phyloP scores from a whole-genome alignment of 2,329 filamentous ascomycete species.

The Nothopassalora personata region DNA sequence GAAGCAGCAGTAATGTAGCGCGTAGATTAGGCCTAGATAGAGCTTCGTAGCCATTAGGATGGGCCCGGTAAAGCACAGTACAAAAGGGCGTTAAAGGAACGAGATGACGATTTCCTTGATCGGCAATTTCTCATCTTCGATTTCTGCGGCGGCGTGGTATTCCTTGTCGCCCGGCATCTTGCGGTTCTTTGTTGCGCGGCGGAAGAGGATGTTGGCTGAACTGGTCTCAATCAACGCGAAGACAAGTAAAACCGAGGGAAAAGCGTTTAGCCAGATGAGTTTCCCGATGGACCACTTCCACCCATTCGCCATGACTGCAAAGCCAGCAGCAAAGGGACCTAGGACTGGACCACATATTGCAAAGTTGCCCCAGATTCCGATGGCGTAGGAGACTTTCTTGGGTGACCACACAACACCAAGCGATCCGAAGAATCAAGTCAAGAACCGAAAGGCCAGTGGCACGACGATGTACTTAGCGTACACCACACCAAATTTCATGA shows the following conservation, averaged over 20 bases:
- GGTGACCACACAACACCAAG: conserved; percentile 39
- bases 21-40: conserved; percentile 39
- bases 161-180: conserved; percentile 32
- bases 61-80: conserved; percentile 35
- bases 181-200: conserved; percentile 34
- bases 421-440: conserved; percentile 46
- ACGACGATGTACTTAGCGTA: conserved; percentile 47
- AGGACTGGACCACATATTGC: conserved; percentile 35
- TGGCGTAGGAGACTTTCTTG: conserved; percentile 32
- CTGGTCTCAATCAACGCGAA: conserved; percentile 36
- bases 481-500: conserved; percentile 44
- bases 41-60: conserved; percentile 36
- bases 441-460: conserved; percentile 47
- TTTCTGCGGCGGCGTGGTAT: conserved; percentile 35
- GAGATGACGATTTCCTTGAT: conserved; percentile 35
- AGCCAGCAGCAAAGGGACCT: conserved; percentile 38
- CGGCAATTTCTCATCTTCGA: conserved; percentile 31
- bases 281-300: conserved; percentile 29
- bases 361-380: conserved; percentile 35
- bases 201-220: conserved; percentile 35
- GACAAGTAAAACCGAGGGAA: conserved; percentile 31
- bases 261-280: conserved; percentile 35
- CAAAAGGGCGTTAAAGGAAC: conserved; percentile 38
- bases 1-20: conserved; percentile 40
- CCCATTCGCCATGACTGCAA: conserved; percentile 26